Percentiles rank a stretch among this genome's conserved stretches.
Conservation (phyloP, 768 basidiomycete genomes). For the Tulasnella sp. region DNA sequence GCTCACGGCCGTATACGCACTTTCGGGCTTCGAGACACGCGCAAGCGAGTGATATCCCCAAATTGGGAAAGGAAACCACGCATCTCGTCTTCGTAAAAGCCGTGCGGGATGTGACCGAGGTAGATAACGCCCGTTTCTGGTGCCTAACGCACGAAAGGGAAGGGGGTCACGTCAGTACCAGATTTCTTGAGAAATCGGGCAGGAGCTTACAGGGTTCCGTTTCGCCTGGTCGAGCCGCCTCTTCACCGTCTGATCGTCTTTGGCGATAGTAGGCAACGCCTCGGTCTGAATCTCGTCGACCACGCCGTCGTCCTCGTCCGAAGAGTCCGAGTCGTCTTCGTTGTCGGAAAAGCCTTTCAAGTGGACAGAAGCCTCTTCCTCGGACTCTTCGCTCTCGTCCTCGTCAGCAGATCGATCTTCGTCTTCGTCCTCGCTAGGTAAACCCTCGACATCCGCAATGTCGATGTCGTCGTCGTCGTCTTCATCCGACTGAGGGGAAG, state of each 20-base stretch:
- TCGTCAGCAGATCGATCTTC: not conserved
- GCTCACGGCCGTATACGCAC: constrained; percentile 27
- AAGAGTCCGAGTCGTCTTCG: constrained; percentile 50
- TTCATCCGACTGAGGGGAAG: not conserved
- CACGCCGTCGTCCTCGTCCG: constrained; percentile 59
- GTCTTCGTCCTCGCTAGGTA: not conserved
- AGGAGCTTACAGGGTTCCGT: constrained; percentile 48
- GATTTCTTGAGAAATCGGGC: not conserved
- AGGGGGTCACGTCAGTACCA: too few relatives aligned
- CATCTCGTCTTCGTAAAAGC: constrained; percentile 95
- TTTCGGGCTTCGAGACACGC: constrained; percentile 90
- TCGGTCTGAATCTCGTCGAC: constrained; percentile 37
- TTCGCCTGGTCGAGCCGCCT: constrained; percentile 41
- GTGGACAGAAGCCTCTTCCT: constrained; percentile 23
- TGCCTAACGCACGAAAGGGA: constrained; percentile 34
- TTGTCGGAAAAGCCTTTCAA: constrained; percentile 69
- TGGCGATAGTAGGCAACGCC: constrained; percentile 75
- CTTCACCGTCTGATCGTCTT: constrained; percentile 74
- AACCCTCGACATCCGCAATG: not conserved
- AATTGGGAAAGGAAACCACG: constrained; percentile 91
- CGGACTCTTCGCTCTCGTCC: constrained; percentile 21
- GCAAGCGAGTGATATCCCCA: constrained; percentile 74
- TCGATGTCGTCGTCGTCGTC: not conserved
- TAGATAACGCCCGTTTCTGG: constrained; percentile 75
- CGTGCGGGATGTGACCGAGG: constrained; percentile 87